Conservation (phyloP, 345 rosid species). For the Ricinus communis region DNA sequence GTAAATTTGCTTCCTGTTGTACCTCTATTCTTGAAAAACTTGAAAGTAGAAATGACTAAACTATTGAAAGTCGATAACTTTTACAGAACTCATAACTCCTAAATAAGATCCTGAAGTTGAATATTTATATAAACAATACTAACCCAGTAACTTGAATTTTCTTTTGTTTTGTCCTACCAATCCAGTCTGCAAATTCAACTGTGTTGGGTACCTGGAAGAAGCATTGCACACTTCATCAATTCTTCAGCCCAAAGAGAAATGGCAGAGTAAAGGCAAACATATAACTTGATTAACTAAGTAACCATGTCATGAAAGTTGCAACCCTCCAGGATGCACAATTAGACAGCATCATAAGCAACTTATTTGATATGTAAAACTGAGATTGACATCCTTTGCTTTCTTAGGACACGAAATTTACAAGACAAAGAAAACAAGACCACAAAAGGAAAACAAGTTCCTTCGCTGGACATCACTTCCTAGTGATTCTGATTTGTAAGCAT, state of each 20-base stretch:
- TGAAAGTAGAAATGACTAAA: constrained; percentile 1
- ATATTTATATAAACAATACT: constrained; percentile 25
- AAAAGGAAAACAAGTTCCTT: neutral
- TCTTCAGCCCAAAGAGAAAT: constrained; percentile 16
- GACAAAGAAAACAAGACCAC: neutral
- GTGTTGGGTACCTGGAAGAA: constrained; percentile 84
- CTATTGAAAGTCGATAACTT: neutral
- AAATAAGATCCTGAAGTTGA: neutral
- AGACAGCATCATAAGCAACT: neutral
- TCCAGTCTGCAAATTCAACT: constrained; percentile 94
- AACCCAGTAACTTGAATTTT: constrained; percentile 91
- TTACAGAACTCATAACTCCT: neutral
- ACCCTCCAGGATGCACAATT: neutral
- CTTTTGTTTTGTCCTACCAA: constrained; percentile 92
- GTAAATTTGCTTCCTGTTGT: neutral
- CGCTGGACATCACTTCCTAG: neutral
- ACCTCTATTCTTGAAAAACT: neutral
- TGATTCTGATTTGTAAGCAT: constrained; percentile 5
- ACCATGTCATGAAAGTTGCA: neutral
- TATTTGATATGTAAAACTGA: too few species aligned
- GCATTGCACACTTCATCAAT: constrained; percentile 1
- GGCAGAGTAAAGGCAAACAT: neutral
- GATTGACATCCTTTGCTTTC: neutral
- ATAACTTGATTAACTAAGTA: neutral
- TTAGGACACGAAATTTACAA: neutral